phyloP scores from a whole-genome alignment of 2,329 filamentous ascomycete genomes.

The Capronia coronata region DNA sequence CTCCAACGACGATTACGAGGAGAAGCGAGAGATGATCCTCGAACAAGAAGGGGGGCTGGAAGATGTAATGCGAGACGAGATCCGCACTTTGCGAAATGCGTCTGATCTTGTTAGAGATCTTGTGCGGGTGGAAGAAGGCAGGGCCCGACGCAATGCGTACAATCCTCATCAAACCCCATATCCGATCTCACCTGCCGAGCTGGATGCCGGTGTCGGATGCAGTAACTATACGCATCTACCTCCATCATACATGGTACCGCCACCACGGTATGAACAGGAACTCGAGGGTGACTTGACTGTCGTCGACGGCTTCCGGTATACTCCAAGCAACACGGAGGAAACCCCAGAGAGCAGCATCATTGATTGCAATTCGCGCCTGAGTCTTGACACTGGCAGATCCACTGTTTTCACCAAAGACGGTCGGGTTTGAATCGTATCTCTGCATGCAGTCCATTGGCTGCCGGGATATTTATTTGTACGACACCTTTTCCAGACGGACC shows the following conservation, averaged over 20 bases:
- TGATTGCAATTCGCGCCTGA: conserved; percentile 37
- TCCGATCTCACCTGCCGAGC: conserved; percentile 10
- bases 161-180: conserved; percentile 1
- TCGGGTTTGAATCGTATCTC: neutral
- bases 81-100: conserved; percentile 47
- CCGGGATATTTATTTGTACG: too few relatives aligned
- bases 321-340: conserved; percentile 29
- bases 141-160: conserved; percentile 8
- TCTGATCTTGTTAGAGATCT: conserved; percentile 49
- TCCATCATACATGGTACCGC: conserved; percentile 29
- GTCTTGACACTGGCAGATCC: conserved; percentile 35
- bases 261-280: conserved; percentile 41
- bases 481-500: neutral
- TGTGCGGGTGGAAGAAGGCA: conserved; percentile 37
- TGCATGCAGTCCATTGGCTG: too few relatives aligned
- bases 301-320: conserved; percentile 41
- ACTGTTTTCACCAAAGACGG: conserved; percentile 21
- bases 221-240: conserved; percentile 16
- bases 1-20: conserved; percentile 42
- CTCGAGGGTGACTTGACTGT: conserved; percentile 35
- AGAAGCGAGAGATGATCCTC: conserved; percentile 46
- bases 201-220: conserved; percentile 25
- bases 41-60: conserved; percentile 44
- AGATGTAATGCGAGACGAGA: conserved; percentile 44
- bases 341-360: conserved; percentile 39